Evolutionary conservation across 2,329 filamentous ascomycete genomes (phyloP), one percentile per base, ranked within the genome.

Genomic region (Aspergillus felis): DNA sequence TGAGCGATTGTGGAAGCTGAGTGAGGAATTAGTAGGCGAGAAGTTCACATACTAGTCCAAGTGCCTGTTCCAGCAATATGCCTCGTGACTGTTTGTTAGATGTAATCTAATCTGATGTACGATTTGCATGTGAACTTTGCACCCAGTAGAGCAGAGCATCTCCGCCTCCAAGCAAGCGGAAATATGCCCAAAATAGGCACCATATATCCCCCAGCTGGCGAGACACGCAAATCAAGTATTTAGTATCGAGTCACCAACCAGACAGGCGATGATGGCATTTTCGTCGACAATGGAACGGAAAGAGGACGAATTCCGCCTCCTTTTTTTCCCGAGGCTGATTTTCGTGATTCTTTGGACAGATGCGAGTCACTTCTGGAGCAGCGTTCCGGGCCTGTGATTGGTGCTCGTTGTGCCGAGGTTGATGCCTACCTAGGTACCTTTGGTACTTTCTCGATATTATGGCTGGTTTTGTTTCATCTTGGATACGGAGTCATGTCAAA

Each of bases 281-380:
- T 17, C 10, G 29, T 54, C 53, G 51, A 58, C 54, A 59, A 57
- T 52, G 50, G 53, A 41, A 58, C 62, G 60, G 58, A 49, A 54
- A 27, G 41, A 20, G 6, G 49, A 27, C 44, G 44, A 27, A 27
- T 47, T 24, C 9, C 22, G 7, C 44, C 57, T 61, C 69, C 69
- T 71, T 59, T 46, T 58, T 68, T 58, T 61, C 68, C 69, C 69
- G 69, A 71, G 56, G 61, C 46, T 47, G 58, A 59, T 69, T 69
- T 61, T 68, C 66, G 66, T 68, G 60, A 47, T 54, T 49, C 51
- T 56, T 14, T 47, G 20, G 44, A 24, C 41, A 20, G 20, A 9
- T 12, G 41, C 41, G 20, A 44, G 41, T 44, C 22, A 20, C 20
- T 10, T 4, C 22, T 44, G n/a, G n/a, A 44, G n/a, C 9, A 44